phyloP scores from a whole-genome alignment of 805 yeast species.

The Candida suzukii region DNA sequence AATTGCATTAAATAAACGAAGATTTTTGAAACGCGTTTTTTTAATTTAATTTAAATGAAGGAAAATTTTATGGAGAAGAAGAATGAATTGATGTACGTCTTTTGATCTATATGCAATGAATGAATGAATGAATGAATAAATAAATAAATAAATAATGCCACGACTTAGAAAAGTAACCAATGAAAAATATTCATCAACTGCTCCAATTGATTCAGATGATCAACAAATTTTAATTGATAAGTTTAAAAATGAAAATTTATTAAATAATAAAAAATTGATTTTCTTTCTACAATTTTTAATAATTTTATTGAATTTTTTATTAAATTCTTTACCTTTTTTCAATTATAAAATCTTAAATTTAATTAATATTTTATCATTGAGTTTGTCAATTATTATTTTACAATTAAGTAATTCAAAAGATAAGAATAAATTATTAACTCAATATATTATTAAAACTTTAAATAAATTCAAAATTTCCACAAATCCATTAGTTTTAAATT shows the following conservation, averaged over 20 bases:
- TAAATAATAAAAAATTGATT: neutral
- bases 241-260: constrained; percentile 7
- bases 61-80: too few relatives aligned
- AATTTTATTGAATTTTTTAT: constrained; percentile 16
- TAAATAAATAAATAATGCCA: neutral
- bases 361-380: constrained; percentile 5
- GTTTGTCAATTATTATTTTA: constrained; percentile 16
- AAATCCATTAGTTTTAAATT: neutral
- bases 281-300: neutral
- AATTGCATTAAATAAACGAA: too few relatives aligned
- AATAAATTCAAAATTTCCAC: neutral
- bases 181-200: constrained; percentile 6
- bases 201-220: constrained; percentile 16
- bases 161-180: neutral
- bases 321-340: constrained; percentile 21
- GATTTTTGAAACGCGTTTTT: too few relatives aligned
- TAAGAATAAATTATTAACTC: neutral
- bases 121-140: too few relatives aligned
- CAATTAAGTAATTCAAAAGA: neutral
- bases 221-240: constrained; percentile 14
- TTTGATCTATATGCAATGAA: too few relatives aligned
- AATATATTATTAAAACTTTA: neutral
- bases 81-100: too few relatives aligned
- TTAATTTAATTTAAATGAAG: too few relatives aligned
- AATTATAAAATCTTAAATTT: too few relatives aligned